Conservation (phyloP, 345 rosid species). For the Crucihimalaya himalaica region DNA sequence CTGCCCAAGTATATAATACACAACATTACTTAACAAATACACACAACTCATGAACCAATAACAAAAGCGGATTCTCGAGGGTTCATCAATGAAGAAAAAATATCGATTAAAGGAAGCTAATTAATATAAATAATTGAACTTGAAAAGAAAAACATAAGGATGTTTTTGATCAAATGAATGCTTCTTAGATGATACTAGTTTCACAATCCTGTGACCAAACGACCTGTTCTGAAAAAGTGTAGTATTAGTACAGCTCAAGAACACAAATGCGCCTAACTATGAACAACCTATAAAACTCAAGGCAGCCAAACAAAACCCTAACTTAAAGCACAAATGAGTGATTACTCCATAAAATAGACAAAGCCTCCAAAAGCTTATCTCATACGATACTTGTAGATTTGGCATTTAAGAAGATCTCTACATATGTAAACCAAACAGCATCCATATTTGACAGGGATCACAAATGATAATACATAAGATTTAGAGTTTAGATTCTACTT, state of each 20-base stretch:
- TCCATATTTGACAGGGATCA: conserved; percentile 9
- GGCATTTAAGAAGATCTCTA: not conserved
- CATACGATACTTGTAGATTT: not conserved
- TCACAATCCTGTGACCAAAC: conserved; percentile 6
- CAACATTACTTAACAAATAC: conserved; percentile 11
- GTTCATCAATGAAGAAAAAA: not conserved
- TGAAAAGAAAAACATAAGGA: not conserved
- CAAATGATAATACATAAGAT: not conserved
- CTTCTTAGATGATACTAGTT: not conserved
- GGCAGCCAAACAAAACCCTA: not conserved
- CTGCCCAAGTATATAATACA: conserved; percentile 23
- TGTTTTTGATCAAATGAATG: not conserved
- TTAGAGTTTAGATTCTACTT: conserved; percentile 1
- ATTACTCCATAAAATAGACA: not conserved
- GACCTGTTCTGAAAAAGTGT: not conserved
- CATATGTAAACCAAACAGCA: not conserved
- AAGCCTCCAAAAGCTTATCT: conserved; percentile 9
- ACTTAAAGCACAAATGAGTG: not conserved
- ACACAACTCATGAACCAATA: not conserved
- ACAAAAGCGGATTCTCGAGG: not conserved
- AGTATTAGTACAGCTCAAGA: not conserved
- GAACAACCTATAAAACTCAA: conserved; percentile 1
- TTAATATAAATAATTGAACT: not conserved
- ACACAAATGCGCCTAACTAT: not conserved
- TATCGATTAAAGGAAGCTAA: not conserved